Conservation (phyloP, 139 green algal species). For the Klebsormidium nitens region DNA sequence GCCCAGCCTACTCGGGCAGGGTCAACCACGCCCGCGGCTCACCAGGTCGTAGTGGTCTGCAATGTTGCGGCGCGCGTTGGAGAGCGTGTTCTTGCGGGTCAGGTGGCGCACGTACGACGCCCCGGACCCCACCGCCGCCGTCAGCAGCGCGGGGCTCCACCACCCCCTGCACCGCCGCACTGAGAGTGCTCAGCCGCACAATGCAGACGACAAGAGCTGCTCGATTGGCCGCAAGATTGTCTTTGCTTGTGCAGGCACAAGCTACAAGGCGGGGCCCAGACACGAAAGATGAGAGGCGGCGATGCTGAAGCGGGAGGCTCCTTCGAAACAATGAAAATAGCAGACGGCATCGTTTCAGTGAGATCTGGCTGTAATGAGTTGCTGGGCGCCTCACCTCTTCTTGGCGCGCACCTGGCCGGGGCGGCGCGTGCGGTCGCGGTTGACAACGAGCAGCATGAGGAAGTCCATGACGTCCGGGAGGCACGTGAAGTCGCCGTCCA, state of each 20-base stretch:
- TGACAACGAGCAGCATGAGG: conserved; percentile 15
- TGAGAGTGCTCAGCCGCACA: neutral
- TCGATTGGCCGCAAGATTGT: no score
- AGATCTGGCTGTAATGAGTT: no score
- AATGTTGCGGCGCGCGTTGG: conserved; percentile 81
- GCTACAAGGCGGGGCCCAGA: no score
- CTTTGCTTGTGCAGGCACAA: no score
- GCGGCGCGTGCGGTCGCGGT: neutral
- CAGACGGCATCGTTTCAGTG: no score
- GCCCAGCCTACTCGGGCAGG: no score
- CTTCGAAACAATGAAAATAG: no score
- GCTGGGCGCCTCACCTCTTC: conserved; percentile 5
- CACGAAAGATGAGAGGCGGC: no score
- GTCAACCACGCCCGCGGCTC: no score
- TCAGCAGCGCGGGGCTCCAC: conserved; percentile 63
- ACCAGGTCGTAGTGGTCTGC: conserved; percentile 93
- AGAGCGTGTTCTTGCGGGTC: conserved; percentile 68
- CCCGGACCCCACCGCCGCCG: conserved; percentile 25
- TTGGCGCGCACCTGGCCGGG: conserved; percentile 1
- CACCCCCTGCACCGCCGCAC: conserved; percentile 32
- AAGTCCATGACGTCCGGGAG: conserved; percentile 44
- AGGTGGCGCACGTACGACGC: conserved; percentile 57
- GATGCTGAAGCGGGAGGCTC: no score
- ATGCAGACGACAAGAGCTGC: no score
- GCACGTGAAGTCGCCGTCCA: conserved; percentile 62